These are phyloP conservation scores for Boletellus ananas DNA, from an alignment of 768 basidiomycete genomes.

Conservation along the genomic window DNA sequence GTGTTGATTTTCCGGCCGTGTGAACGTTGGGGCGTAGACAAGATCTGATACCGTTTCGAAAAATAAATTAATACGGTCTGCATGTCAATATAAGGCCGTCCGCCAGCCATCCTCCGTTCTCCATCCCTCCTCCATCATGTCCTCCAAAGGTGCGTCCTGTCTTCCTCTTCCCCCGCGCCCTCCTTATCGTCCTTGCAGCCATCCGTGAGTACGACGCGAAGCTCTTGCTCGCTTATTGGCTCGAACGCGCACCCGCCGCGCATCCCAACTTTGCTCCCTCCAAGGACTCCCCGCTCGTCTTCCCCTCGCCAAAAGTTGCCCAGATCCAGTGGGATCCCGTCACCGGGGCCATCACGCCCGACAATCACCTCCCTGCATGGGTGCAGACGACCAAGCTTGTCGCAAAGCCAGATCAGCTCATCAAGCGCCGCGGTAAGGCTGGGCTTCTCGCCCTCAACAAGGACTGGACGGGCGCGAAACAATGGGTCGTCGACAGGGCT, in stretches of 20 bases:
- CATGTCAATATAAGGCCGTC: conserved; percentile 18
- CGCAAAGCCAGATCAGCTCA: conserved; percentile 96
- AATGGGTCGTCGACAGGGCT: conserved; percentile 84
- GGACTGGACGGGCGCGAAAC: conserved; percentile 79
- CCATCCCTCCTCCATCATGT: conserved; percentile 25
- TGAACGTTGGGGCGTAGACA: conserved; percentile 29
- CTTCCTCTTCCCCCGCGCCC: not conserved
- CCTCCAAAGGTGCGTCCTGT: conserved; percentile 29
- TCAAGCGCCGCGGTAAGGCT: conserved; percentile 99
- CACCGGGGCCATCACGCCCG: conserved; percentile 57
- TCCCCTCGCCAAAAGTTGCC: conserved; percentile 76
- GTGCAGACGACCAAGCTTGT: conserved; percentile 85
- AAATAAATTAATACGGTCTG: conserved; percentile 15
- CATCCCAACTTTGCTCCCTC: conserved; percentile 53
- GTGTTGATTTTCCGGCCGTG: conserved; percentile 27
- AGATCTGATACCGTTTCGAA: conserved; percentile 19
- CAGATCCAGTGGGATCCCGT: conserved; percentile 80
- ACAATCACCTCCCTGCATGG: conserved; percentile 68
- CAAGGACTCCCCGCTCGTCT: conserved; percentile 42
- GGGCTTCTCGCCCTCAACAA: conserved; percentile 95
- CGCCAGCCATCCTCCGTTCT: not conserved
- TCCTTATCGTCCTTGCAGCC: conserved; percentile 37
- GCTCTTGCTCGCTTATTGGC: conserved; percentile 96
- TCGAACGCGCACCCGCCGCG: conserved; percentile 82
- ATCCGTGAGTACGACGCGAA: conserved; percentile 99